Conservation (phyloP, 345 rosid species). For the Heritiera fomes region DNA sequence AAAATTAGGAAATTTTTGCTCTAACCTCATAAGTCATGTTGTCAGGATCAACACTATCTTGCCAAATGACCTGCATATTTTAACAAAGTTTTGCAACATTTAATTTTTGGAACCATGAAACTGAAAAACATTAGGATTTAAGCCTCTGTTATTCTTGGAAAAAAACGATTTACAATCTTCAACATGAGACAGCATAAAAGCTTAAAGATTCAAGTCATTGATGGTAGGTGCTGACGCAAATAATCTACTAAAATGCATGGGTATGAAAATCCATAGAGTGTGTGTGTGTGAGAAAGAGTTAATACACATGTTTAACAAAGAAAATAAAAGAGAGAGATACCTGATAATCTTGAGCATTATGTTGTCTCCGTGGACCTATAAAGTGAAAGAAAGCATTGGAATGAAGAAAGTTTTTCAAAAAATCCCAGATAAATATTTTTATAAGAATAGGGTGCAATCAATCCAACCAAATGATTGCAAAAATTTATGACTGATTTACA, state of each 20-base stretch:
- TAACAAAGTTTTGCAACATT: slow-evolving; percentile 3
- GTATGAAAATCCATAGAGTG: neutral
- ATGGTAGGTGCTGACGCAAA: neutral
- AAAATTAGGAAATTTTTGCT: neutral
- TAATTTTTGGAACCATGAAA: slow-evolving; percentile 12
- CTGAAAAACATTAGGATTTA: neutral
- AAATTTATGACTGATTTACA: neutral
- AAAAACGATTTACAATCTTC: neutral
- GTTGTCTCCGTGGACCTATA: slow-evolving; percentile 61
- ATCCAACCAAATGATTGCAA: neutral
- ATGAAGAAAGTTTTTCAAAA: slow-evolving; percentile 15
- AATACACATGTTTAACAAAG: neutral
- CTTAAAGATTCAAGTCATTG: neutral
- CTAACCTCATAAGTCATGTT: slow-evolving; percentile 96
- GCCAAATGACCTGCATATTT: slow-evolving; percentile 70
- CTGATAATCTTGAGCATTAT: slow-evolving; percentile 56
- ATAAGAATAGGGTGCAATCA: neutral
- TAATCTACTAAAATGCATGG: neutral
- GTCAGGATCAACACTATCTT: slow-evolving; percentile 93
- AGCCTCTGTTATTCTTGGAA: neutral
- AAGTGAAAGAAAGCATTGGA: slow-evolving; percentile 15
- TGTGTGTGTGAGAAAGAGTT: neutral
- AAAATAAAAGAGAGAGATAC: slow-evolving; percentile 29
- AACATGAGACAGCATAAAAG: neutral
- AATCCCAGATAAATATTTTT: neutral